Base-by-base conservation (phyloP, 768 basidiomycete genomes). In the Rossbeevera mucosa region DNA sequence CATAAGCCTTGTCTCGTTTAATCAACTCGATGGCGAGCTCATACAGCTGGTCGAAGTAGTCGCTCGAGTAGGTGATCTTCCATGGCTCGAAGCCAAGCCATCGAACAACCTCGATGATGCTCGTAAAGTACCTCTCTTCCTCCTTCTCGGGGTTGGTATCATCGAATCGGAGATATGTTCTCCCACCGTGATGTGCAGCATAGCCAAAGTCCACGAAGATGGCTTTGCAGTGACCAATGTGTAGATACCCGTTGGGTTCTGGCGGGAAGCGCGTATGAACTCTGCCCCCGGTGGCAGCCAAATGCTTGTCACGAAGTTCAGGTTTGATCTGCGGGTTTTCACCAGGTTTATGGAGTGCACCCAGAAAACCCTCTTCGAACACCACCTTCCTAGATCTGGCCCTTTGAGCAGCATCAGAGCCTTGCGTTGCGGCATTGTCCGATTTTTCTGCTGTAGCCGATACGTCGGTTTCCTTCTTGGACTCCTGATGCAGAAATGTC, bases 181-280 rank as follows among this genome's bases (percentile, higher is more conserved):
- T 83, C 31, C 96, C 96, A n/a, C 82, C 82, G 65, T 96, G 79
- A 68, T 94, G 83, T 13, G 93, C 92, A 29, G 96, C 96, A 66
- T 92, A 99, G n/a, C 96, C 96, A 68, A 98, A 99, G 70, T 94
- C 90, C 55, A 98, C 85, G 62, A 96, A 95, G 63, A 99, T 97
- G 3, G 96, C 95, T 66, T 99, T 99, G 46, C 94, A 97, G 65
- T 99, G 96, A 3, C 95, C 95, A 59, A 92, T 87, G 62, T 93
- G 96, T 36, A 98, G 78, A 72, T 81, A 98, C 12, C 96, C 96
- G 65, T 99, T 99, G 4, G 96, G 96, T 72, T 99, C 96, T 2
- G 96, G 96, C 22, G 96, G 96, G 72, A 99, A 99, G 33, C 96
- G 91, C 11, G 96, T 99, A 74, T 86, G 86, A 4, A 98, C 94